Base-by-base conservation (phyloP, 2,329 filamentous ascomycete species). In the Onygena corvina region DNA sequence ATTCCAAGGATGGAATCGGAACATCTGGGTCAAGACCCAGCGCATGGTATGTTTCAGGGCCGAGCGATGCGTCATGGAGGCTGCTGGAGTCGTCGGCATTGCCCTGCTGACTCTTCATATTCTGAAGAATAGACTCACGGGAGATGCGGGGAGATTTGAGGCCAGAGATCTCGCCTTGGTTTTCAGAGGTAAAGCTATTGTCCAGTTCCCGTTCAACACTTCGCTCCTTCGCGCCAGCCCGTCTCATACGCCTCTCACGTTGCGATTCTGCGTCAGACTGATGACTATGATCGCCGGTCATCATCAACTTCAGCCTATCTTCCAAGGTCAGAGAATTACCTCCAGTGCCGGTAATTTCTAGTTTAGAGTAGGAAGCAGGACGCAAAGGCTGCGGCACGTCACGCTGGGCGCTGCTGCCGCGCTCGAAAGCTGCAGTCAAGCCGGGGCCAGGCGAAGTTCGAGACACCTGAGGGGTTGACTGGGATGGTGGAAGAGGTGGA, bases 71-170 rank as follows among this genome's bases (percentile, higher is more conserved):
- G 27, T 47, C 33, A 1, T 75, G 71, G 33, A 29, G 46, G 12
- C 31, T 47, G 25, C n/a, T 71, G 68, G 1, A 79, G 7, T 60
- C 58, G 16, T 58, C 55, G 50, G 70, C 63, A 64, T 86, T 67
- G 83, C 84, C 57, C 30, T 63, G 40, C 12, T 50, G 40, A 3
- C 25, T 66, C 62, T 92, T 86, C 49, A 95, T 83, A 54, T 90
- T 87, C 48, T 86, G 82, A 58, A 96, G 72, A 57, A 96, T 96
- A 0, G 89, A 94, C 63, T 96, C 92, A 31, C 90, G 80, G 6
- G 90, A 95, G 61, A 96, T 94, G 49, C 83, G 83, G 8, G 84
- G 76, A 14, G 81, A 86, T 11, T 30, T 16, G n/a, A 31, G 21
- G 9, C 14, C 16, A 11, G 59, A 20, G 50, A 48, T 55, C 25